A percentile compares a stretch with the other conserved stretches of the same genome.
phyloP scores from a whole-genome alignment of 73 alveolate species.

The Tetrahymena malaccensis region DNA sequence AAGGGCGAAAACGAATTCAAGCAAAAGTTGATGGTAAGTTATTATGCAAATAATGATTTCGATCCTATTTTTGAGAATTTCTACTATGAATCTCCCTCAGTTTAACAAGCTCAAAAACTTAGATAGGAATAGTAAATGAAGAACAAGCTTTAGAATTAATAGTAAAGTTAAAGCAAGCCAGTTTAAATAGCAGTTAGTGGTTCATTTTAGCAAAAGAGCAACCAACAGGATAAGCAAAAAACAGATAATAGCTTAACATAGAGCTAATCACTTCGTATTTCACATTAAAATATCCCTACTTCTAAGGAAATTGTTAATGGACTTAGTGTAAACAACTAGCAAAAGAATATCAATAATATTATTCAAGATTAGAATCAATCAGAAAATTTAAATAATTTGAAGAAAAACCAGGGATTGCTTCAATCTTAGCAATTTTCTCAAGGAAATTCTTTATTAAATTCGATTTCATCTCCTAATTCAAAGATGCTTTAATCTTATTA shows the following conservation, averaged over 20 bases:
- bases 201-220: neutral
- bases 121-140: neutral
- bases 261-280: neutral
- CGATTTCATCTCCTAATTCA: neutral
- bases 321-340: neutral
- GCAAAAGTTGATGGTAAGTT: neutral
- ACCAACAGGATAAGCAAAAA: neutral
- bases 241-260: neutral
- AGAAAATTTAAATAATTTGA: neutral
- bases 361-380: neutral
- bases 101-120: neutral
- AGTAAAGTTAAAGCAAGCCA: neutral
- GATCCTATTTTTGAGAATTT: neutral
- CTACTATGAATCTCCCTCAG: neutral
- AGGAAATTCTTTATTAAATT: neutral
- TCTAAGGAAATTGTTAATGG: neutral
- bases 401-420: neutral
- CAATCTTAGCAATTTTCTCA: neutral
- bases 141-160: neutral
- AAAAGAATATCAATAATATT: neutral
- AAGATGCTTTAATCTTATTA: neutral
- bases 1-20: slow-evolving; percentile 15
- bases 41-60: neutral
- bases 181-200: neutral
- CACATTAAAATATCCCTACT: neutral